Conservation (phyloP, 2,329 filamentous ascomycete species). For the Plenodomus lindquistii region DNA sequence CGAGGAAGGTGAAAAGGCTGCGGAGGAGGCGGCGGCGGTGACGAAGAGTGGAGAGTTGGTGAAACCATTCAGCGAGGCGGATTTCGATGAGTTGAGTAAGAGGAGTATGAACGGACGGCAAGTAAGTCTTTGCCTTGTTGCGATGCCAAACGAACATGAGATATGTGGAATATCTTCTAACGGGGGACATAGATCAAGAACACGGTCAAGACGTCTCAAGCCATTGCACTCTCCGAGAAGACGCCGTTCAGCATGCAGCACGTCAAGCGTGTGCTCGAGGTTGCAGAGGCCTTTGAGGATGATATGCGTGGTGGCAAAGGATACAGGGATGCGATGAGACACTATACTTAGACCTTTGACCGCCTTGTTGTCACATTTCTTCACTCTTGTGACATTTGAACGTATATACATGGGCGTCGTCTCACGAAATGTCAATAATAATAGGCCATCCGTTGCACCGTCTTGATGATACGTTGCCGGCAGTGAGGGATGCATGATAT, state of each 20-base stretch:
- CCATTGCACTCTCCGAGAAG: constrained; percentile 75
- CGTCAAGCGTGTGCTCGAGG: constrained; percentile 80
- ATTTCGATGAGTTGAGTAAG: constrained; percentile 68
- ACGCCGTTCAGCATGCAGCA: constrained; percentile 75
- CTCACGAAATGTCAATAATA: too few relatives aligned
- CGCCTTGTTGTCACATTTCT: background rate
- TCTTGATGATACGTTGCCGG: too few relatives aligned
- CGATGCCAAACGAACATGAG: background rate
- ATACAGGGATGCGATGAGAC: constrained; percentile 82
- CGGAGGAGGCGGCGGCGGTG: background rate
- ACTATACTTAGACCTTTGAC: constrained; percentile 61
- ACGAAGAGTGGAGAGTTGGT: constrained; percentile 3
- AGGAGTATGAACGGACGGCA: constrained; percentile 71
- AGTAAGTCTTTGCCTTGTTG: constrained; percentile 46
- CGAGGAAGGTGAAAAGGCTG: constrained; percentile 1
- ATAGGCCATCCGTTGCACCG: too few relatives aligned
- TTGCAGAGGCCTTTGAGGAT: constrained; percentile 79
- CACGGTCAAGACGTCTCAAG: constrained; percentile 79
- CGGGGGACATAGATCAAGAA: constrained; percentile 75
- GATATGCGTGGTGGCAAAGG: constrained; percentile 81
- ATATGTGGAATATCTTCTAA: constrained; percentile 9
- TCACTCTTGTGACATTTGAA: too few relatives aligned
- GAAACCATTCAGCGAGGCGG: constrained; percentile 65
- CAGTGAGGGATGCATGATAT: too few relatives aligned
- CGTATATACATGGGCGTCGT: too few relatives aligned